Percentiles rank a stretch among this genome's conserved stretches.
Evolutionary conservation across 805 yeast species (phyloP).

Genomic region (Hanseniaspora mollemarum): DNA sequence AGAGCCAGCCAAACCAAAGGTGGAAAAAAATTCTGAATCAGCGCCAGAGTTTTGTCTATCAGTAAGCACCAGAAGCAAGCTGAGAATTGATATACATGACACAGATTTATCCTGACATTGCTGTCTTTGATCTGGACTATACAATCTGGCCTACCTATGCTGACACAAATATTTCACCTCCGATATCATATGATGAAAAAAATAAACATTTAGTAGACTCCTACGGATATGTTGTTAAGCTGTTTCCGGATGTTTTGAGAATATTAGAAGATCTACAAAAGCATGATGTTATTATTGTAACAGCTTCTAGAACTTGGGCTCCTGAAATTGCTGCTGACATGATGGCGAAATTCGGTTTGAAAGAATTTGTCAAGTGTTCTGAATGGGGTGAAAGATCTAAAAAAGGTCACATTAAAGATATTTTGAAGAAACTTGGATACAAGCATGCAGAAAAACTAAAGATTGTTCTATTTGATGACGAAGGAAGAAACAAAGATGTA

Average conservation of each 20-base stretch:
- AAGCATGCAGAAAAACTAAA: neutral
- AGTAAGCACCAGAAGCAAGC: too few species aligned
- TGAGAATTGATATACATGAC: slow-evolving; percentile 1
- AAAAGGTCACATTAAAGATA: slow-evolving; percentile 45
- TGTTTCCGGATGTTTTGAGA: slow-evolving; percentile 58
- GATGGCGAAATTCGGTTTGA: slow-evolving; percentile 35
- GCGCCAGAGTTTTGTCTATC: too few species aligned
- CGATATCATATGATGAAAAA: slow-evolving; percentile 24
- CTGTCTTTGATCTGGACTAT: slow-evolving; percentile 31
- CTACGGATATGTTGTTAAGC: slow-evolving; percentile 42
- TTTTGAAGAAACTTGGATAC: slow-evolving; percentile 35
- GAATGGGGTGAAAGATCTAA: slow-evolving; percentile 62
- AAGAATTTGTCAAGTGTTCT: slow-evolving; percentile 31
- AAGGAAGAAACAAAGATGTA: slow-evolving; percentile 65
- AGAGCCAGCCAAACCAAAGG: too few species aligned
- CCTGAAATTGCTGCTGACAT: slow-evolving; percentile 66
- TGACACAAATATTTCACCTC: slow-evolving; percentile 30
- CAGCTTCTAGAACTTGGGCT: slow-evolving; percentile 71
- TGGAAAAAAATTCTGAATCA: too few species aligned
- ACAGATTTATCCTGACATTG: slow-evolving; percentile 28
- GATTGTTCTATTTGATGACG: slow-evolving; percentile 64
- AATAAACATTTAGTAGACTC: slow-evolving; percentile 25
- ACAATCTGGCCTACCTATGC: slow-evolving; percentile 33
- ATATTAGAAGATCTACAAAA: slow-evolving; percentile 44
- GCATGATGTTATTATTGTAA: slow-evolving; percentile 42